phyloP scores from a whole-genome alignment of 2,329 filamentous ascomycete genomes.

The Xylaria hypoxylon region DNA sequence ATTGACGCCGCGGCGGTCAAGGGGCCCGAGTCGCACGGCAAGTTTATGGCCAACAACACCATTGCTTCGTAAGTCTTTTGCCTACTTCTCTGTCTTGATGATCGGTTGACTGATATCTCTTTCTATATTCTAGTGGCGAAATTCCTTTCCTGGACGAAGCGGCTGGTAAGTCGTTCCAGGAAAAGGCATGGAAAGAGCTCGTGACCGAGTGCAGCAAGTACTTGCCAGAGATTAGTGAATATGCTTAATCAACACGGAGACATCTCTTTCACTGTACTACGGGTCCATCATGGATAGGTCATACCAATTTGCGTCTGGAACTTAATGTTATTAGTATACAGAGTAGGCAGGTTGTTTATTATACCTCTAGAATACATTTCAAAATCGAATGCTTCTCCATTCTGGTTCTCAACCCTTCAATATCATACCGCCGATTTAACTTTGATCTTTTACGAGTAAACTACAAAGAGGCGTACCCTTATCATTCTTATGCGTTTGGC shows the following conservation, averaged over 20 bases:
- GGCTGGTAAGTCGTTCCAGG: conserved; percentile 20
- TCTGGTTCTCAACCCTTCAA: background rate
- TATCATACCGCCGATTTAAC: too few species aligned
- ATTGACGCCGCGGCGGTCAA: conserved; percentile 19
- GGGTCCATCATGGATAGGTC: background rate
- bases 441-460: too few species aligned
- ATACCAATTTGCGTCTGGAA: background rate
- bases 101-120: conserved; percentile 13
- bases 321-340: conserved; percentile 4
- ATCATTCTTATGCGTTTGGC: conserved; percentile 4
- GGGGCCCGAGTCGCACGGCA: conserved; percentile 28
- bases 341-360: conserved; percentile 12
- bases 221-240: conserved; percentile 11
- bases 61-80: conserved; percentile 18
- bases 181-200: conserved; percentile 25
- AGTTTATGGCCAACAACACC: conserved; percentile 20
- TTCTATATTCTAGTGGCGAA: conserved; percentile 11
- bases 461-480: conserved; percentile 1
- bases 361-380: conserved; percentile 5
- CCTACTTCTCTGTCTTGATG: background rate
- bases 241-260: conserved; percentile 14
- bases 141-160: conserved; percentile 23
- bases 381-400: background rate
- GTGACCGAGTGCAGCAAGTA: conserved; percentile 25
- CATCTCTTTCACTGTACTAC: background rate